A percentile compares a stretch with the other conserved stretches of the same genome.
Evolutionary conservation across 2,329 filamentous ascomycete genomes (phyloP).

Genomic region (Bisporella sp.): DNA sequence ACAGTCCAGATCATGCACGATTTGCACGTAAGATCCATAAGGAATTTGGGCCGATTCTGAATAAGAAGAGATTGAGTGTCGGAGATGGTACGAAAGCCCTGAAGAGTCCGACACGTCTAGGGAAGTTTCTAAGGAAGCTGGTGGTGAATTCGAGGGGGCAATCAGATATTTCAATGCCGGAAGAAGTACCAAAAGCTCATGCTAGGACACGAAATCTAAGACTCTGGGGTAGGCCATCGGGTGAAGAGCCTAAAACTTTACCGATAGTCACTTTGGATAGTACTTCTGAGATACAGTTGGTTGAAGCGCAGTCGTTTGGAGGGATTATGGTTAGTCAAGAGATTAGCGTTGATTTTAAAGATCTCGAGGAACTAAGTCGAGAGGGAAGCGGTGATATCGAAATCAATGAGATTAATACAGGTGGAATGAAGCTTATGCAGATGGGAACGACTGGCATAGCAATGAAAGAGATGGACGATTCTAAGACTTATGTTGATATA

Average conservation of each 20-base stretch:
- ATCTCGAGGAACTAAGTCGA: neutral
- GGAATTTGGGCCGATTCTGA: conserved; percentile 46
- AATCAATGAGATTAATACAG: neutral
- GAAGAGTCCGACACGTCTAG: neutral
- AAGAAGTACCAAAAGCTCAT: neutral
- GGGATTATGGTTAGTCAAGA: conserved; percentile 61
- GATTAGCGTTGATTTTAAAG: conserved; percentile 44
- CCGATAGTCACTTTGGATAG: neutral
- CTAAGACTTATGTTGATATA: conserved; percentile 10
- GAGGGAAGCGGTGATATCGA: neutral
- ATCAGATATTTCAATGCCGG: neutral
- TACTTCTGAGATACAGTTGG: conserved; percentile 5
- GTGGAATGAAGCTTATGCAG: neutral
- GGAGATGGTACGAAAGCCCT: neutral
- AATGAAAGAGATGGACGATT: conserved; percentile 10
- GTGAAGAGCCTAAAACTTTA: too few species aligned
- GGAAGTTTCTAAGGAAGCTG: neutral
- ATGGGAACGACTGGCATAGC: conserved; percentile 5
- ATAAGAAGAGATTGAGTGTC: conserved; percentile 3
- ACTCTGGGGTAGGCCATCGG: too few species aligned
- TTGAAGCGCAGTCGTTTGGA: conserved; percentile 31
- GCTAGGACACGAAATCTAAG: too few species aligned
- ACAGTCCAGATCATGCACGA: conserved; percentile 44
- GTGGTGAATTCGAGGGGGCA: neutral
- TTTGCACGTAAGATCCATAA: conserved; percentile 54